Conservation (phyloP, 345 rosid genomes). For the Nephelium lappaceum region DNA sequence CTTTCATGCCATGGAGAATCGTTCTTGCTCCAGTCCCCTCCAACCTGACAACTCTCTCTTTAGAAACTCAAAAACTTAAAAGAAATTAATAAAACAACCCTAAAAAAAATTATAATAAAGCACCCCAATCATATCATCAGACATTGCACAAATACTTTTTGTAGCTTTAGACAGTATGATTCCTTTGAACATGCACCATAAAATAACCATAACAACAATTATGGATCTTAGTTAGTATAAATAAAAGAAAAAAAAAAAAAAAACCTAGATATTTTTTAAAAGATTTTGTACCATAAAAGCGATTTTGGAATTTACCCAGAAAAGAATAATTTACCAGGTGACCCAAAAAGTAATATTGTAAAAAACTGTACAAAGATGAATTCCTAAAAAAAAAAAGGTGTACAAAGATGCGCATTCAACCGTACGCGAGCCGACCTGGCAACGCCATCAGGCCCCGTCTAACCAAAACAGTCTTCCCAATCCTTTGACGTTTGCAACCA, state of each 20-base stretch:
- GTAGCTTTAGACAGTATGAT: slow-evolving; percentile 13
- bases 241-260: background rate
- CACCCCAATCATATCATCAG: slow-evolving; percentile 3
- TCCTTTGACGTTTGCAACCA: background rate
- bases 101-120: background rate
- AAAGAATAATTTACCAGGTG: background rate
- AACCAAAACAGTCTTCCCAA: background rate
- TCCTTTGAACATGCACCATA: slow-evolving; percentile 24
- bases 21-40: slow-evolving; percentile 8
- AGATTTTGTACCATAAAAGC: background rate
- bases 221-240: background rate
- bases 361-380: background rate
- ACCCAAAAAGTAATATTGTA: background rate
- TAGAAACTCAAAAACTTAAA: background rate
- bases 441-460: too few relatives aligned
- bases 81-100: too few relatives aligned
- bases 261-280: background rate
- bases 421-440: slow-evolving; percentile 3
- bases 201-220: background rate
- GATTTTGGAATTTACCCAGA: background rate
- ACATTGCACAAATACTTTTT: slow-evolving; percentile 3
- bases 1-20: background rate
- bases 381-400: too few relatives aligned
- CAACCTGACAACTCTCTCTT: slow-evolving; percentile 25
- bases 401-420: too few relatives aligned